Evolutionary conservation across 2,329 filamentous ascomycete species (phyloP).

Genomic region (Penicillium decumbens): DNA sequence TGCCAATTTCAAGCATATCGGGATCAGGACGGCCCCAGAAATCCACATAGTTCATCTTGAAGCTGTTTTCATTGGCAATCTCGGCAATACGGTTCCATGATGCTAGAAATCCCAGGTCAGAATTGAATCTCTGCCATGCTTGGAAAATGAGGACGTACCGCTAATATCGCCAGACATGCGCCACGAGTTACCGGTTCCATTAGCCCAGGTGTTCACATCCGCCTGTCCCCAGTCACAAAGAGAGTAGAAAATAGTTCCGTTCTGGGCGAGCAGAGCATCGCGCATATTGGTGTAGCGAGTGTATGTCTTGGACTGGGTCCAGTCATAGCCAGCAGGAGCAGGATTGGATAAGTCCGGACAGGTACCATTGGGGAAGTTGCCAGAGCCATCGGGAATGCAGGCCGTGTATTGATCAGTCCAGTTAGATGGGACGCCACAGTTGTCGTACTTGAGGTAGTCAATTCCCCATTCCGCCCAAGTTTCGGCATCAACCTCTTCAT

Average conservation of each 20-base stretch:
- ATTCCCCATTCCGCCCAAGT: conserved; percentile 57
- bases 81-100: conserved; percentile 31
- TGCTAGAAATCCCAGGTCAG: conserved; percentile 11
- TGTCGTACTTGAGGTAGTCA: conserved; percentile 58
- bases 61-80: conserved; percentile 50
- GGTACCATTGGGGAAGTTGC: conserved; percentile 40
- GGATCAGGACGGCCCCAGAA: conserved; percentile 52
- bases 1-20: conserved; percentile 52
- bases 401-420: conserved; percentile 39
- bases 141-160: conserved; percentile 10
- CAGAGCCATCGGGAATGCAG: conserved; percentile 41
- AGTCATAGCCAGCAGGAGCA: conserved; percentile 50
- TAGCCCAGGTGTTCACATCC: conserved; percentile 50
- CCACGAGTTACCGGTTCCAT: conserved; percentile 47
- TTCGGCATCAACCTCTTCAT: conserved; percentile 55
- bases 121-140: background rate
- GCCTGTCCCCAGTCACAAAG: conserved; percentile 54
- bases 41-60: conserved; percentile 42
- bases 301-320: conserved; percentile 46
- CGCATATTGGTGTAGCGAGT: conserved; percentile 50
- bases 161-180: conserved; percentile 36
- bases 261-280: conserved; percentile 46
- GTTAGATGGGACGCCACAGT: conserved; percentile 45
- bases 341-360: conserved; percentile 34
- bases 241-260: conserved; percentile 48